phyloP scores from a whole-genome alignment of 169 alveolate species.

The Plasmodium berghei region DNA sequence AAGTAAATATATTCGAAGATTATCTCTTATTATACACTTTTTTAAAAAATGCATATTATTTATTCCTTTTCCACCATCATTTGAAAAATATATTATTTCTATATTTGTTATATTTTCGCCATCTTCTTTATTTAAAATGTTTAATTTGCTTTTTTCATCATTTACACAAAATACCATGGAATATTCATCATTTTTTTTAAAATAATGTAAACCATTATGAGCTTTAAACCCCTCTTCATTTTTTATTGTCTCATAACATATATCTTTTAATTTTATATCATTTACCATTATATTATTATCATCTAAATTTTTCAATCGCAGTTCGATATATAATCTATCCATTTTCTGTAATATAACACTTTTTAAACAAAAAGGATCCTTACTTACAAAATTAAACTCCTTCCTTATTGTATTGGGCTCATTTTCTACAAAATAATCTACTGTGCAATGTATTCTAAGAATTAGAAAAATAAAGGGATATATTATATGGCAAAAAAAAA shows the following conservation, averaged over 20 bases:
- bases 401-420: conserved; percentile 42
- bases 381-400: conserved; percentile 60
- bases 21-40: conserved; percentile 40
- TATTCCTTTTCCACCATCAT: conserved; percentile 55
- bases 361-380: conserved; percentile 36
- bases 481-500: not conserved
- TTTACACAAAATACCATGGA: conserved; percentile 62
- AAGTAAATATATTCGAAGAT: conserved; percentile 45
- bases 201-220: conserved; percentile 58
- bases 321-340: conserved; percentile 44
- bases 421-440: conserved; percentile 39
- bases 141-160: conserved; percentile 63
- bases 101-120: conserved; percentile 62
- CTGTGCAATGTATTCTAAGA: conserved; percentile 39
- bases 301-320: conserved; percentile 33
- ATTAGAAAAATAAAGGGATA: not conserved
- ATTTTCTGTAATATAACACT: conserved; percentile 35
- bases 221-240: conserved; percentile 14
- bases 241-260: conserved; percentile 54
- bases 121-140: conserved; percentile 24
- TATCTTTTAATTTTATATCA: conserved; percentile 21
- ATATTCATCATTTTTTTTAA: conserved; percentile 66
- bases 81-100: conserved; percentile 60
- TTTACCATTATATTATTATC: conserved; percentile 56
- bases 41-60: conserved; percentile 60